Evolutionary conservation across 1,284 basidiomycete species (phyloP), one percentile per base, ranked within the genome.

Genomic region (Marasmius oreades): DNA sequence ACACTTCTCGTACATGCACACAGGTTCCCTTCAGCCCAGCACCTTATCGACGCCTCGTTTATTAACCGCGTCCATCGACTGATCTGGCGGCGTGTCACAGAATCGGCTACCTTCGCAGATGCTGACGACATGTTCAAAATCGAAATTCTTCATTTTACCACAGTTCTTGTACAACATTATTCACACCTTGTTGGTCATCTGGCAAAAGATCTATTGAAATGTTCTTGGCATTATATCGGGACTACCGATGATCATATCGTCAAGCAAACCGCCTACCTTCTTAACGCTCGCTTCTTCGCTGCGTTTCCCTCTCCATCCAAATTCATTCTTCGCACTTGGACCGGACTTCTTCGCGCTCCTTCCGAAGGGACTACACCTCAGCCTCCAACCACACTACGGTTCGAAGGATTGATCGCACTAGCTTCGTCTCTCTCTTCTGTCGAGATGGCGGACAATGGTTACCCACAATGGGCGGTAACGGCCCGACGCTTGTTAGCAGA

Each of bases 261-360:
- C 65, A 97, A 95, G 72, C 94, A 98, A 68, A 92, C 92, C 23
- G 92, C 95, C 0, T 96, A 96, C 68, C 83, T 98, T 28, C 82
- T 98, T 18, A 90, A 93, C 33, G 93, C 96, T n/a, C 86, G 91
- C 50, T 98, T 99, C 79, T 94, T 98, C 67, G 88, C 90, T 36
- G 87, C 85, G 1, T 97, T 93, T 70, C 93, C 93, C 47, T 92
- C 90, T 4, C 96, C 97, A 0, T 81, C 86, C 62, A 98, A 98
- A 73, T 97, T 99, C 70, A 88, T 98, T 48, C 77, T 95, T 45
- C 85, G 92, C n/a, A 92, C 96, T 26, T 98, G 95, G 92, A 88
- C 88, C 16, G 95, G 93, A 10, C 77, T 99, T n/a, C 79, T 99
- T 58, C 90, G 92, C 34, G 84, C 89, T 51, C 86, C 88, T 62